Conservation (phyloP, 2,329 filamentous ascomycete species). For the Aureobasidium sp. region DNA sequence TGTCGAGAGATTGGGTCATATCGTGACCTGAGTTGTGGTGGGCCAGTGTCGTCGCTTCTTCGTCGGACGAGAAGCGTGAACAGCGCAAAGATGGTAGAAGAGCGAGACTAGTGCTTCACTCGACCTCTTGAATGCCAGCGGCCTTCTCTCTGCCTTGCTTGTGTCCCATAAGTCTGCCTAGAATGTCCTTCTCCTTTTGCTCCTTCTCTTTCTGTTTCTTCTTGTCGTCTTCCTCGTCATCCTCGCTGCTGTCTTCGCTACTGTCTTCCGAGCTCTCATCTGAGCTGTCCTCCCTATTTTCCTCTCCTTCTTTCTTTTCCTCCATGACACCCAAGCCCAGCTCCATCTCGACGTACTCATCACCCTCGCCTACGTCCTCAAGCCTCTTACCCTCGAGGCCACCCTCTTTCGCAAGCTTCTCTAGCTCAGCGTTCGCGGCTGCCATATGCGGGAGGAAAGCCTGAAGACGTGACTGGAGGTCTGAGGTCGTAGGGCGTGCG, state of each 20-base stretch:
- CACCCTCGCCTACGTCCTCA: constrained; percentile 24
- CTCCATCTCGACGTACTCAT: constrained; percentile 28
- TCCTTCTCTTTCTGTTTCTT: not conserved
- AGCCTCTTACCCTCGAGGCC: constrained; percentile 18
- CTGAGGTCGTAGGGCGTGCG: constrained; percentile 3
- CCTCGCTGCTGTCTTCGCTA: constrained; percentile 10
- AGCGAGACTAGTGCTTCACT: not conserved
- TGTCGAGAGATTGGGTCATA: not conserved
- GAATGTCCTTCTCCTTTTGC: constrained; percentile 15
- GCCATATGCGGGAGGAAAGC: constrained; percentile 24
- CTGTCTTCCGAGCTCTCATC: constrained; percentile 13
- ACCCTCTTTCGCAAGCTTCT: constrained; percentile 15
- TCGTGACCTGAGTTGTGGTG: not conserved
- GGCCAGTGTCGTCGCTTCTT: not conserved
- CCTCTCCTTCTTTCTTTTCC: constrained; percentile 16
- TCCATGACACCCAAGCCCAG: constrained; percentile 27
- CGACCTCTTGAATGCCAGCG: constrained; percentile 13
- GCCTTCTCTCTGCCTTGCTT: constrained; percentile 10
- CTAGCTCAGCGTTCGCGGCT: constrained; percentile 23
- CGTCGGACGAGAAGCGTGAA: not conserved
- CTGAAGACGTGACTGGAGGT: constrained; percentile 20
- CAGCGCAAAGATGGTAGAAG: not conserved
- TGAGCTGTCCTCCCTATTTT: constrained; percentile 8
- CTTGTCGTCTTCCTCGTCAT: constrained; percentile 7
- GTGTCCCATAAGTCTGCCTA: constrained; percentile 20